A percentile compares a stretch with the other conserved stretches of the same genome.
These are phyloP conservation scores for Coprinopsis strossmayeri DNA, from an alignment of 768 basidiomycete species.

Conservation along the genomic window DNA sequence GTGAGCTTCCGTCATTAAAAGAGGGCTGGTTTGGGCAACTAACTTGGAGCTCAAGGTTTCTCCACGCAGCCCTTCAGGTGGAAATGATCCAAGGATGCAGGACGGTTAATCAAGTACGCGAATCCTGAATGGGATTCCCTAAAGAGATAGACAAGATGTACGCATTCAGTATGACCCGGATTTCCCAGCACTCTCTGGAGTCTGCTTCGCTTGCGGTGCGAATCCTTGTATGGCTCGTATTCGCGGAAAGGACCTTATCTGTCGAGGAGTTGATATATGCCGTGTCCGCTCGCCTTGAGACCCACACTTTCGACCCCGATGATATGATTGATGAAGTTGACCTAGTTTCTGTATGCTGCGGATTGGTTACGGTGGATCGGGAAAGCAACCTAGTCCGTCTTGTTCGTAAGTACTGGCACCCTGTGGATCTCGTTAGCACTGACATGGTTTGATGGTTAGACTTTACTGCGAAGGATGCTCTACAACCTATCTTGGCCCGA, in stretches of 20 bases:
- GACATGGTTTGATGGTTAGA: too few species aligned
- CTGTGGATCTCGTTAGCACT: too few species aligned
- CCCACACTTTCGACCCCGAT: neutral
- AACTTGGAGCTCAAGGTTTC: too few species aligned
- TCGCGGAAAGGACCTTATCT: neutral
- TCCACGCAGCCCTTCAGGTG: neutral
- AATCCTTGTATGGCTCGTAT: neutral
- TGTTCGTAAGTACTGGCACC: neutral
- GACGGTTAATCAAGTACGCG: neutral
- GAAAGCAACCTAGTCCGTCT: neutral
- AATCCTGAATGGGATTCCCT: neutral
- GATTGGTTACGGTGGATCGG: neutral
- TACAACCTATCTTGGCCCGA: too few species aligned
- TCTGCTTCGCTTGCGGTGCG: neutral
- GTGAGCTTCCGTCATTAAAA: neutral
- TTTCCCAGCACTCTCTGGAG: neutral
- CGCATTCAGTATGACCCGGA: neutral
- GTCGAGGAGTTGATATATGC: neutral
- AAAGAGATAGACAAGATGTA: neutral
- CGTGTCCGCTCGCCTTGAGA: neutral
- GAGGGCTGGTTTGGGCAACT: too few species aligned
- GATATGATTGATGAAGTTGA: neutral
- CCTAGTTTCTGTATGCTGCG: neutral
- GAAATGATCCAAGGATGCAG: neutral
- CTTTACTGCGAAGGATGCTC: too few species aligned